phyloP scores from a whole-genome alignment of 441 rosid species.

The Erodium trifolium region DNA sequence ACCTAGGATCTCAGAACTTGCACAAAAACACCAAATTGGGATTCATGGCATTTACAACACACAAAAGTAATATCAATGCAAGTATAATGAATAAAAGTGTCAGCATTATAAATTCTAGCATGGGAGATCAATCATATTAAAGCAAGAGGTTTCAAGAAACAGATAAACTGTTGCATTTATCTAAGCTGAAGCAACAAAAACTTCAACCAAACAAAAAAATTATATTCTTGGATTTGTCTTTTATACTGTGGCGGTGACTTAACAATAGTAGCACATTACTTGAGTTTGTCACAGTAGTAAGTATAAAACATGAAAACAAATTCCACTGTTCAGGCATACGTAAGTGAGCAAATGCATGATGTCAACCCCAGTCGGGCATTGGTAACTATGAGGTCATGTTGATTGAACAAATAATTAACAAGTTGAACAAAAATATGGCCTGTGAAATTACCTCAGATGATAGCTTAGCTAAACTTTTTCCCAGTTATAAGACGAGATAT shows the following conservation, averaged over 20 bases:
- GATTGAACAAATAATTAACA: no score
- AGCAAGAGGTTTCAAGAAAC: not conserved
- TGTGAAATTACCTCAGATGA: slow-evolving; percentile 10
- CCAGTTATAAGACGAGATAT: slow-evolving; percentile 17
- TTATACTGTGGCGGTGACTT: not conserved
- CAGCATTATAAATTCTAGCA: not conserved
- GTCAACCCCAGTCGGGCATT: not conserved
- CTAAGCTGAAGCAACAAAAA: not conserved
- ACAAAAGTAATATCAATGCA: not conserved
- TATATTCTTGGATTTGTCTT: not conserved
- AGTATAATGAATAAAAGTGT: not conserved
- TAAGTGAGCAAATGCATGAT: not conserved
- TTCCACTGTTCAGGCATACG: not conserved
- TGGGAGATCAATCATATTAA: not conserved
- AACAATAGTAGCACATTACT: not conserved
- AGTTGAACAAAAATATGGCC: not conserved
- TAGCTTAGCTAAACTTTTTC: slow-evolving; percentile 4
- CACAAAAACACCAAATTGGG: not conserved
- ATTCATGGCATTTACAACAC: not conserved
- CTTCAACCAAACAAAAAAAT: not conserved
- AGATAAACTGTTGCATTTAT: not conserved
- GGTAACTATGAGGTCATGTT: not conserved
- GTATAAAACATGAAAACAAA: not conserved
- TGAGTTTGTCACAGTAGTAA: not conserved
- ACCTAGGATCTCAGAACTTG: no score